A percentile compares a stretch with the other conserved stretches of the same genome.
Conservation (phyloP, 495 filamentous ascomycete genomes). For the Pseudomonodictys pantanalensis region DNA sequence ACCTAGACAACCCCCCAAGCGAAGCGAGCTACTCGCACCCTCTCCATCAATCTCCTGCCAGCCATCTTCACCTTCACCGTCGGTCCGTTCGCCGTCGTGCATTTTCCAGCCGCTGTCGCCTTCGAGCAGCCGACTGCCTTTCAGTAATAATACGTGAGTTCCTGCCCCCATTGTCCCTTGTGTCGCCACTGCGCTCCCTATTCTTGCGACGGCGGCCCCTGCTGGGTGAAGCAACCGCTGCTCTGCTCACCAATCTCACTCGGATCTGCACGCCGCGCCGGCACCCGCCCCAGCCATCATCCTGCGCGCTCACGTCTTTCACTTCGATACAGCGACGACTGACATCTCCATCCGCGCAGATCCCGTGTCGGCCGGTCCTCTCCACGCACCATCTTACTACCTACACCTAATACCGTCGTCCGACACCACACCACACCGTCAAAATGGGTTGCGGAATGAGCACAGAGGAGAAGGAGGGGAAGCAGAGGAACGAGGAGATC, state of each 20-base stretch:
- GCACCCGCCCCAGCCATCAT: not conserved
- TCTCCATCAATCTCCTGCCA: slow-evolving; percentile 5
- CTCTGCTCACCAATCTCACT: slow-evolving; percentile 5
- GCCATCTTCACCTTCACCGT: slow-evolving; percentile 3
- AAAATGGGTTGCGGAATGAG: slow-evolving; percentile 99
- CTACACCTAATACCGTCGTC: slow-evolving; percentile 19
- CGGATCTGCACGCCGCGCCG: slow-evolving; percentile 12
- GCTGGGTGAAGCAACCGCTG: not conserved
- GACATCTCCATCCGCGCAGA: slow-evolving; percentile 7
- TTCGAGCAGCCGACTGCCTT: not conserved
- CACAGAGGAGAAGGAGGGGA: slow-evolving; percentile 99
- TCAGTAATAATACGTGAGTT: slow-evolving; percentile 22
- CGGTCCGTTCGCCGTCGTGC: not conserved
- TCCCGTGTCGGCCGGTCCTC: slow-evolving; percentile 32
- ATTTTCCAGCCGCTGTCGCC: not conserved
- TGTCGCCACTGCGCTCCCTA: not conserved
- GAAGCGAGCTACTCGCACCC: slow-evolving; percentile 23
- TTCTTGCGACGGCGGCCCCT: not conserved
- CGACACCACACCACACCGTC: slow-evolving; percentile 36
- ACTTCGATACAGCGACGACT: slow-evolving; percentile 2
- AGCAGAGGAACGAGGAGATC: slow-evolving; percentile 59
- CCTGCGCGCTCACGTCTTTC: not conserved
- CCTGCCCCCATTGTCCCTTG: slow-evolving; percentile 2
- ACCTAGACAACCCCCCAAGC: slow-evolving; percentile 2
- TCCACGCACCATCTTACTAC: slow-evolving; percentile 1